Evolutionary conservation across 192 early-diverging fungal genomes (phyloP), one percentile per base, ranked within the genome.

Genomic region (Pilobolus umbonatus): DNA sequence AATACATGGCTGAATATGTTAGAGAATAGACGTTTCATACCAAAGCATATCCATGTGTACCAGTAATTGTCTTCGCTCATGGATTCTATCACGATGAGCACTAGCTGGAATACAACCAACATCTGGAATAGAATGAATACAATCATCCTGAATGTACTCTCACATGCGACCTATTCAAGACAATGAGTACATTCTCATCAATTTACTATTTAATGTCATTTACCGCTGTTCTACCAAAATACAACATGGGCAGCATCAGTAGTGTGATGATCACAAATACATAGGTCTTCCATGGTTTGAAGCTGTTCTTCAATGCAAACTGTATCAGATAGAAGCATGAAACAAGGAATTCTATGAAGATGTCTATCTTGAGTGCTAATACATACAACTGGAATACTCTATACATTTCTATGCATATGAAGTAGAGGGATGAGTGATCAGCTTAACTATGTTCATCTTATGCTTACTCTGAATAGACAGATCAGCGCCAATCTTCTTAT

Each of bases 401-500:
- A 52, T 64, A 73, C 65, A 73, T 73, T 25, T 28, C 71, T 73
- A 62, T 24, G 24, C 14, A 40, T 36, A 21, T 31, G 60, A 32
- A 50, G 30, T 58, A 45, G 35, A 15, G 31, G 31, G 9, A n/a
- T 24, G 42, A 19, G 12, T 26, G 0, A 2, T 43, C 14, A 15
- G 14, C 26, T 51, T 28, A 2, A 15, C 32, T 42, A 19, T 29
- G 2, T 26, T 1, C 24, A 6, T 39, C 17, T 46, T 24, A 19
- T 17, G 75, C 73, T 63, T 60, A 67, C 71, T 59, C 63, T 78
- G 73, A 45, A 83, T 82, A 14, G 62, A 57, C 29, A 81, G 65
- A 32, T 82, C 76, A 22, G 82, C 81, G 7, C 83, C 82, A 62
- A 87, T 84, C 68, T 82, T 82, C 52, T 83, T 83, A 71, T 80